A percentile compares a stretch with the other conserved stretches of the same genome.
Evolutionary conservation across 2,329 filamentous ascomycete genomes (phyloP).

Genomic region (Sclerotinia trifoliorum): DNA sequence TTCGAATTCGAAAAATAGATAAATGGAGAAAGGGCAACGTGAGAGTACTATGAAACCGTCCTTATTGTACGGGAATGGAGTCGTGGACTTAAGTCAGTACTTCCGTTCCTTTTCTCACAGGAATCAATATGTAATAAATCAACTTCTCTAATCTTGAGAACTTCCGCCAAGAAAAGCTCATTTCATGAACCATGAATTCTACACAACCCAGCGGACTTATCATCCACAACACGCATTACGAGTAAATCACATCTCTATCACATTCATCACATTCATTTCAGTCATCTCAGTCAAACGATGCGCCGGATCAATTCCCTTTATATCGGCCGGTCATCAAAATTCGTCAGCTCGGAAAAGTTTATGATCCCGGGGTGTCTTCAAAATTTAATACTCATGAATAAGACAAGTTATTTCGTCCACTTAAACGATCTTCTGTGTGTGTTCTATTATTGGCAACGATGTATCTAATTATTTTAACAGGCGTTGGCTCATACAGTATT

Average conservation of each 20-base stretch:
- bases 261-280: neutral
- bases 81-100: too few relatives aligned
- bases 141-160: neutral
- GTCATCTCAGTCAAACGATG: neutral
- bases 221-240: neutral
- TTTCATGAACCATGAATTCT: neutral
- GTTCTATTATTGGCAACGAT: neutral
- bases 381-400: neutral
- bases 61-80: too few relatives aligned
- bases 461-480: neutral
- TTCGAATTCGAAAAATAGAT: too few relatives aligned
- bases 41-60: too few relatives aligned
- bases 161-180: constrained; percentile 1
- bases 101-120: too few relatives aligned
- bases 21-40: too few relatives aligned
- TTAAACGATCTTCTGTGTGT: neutral
- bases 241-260: neutral
- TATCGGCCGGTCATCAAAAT: neutral
- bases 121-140: neutral
- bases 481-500: neutral
- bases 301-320: neutral
- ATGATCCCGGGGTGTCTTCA: neutral
- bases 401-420: neutral
- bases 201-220: neutral
- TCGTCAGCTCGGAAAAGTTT: neutral